phyloP scores from a whole-genome alignment of 2,329 filamentous ascomycete species.

The Geosmithia morbida region DNA sequence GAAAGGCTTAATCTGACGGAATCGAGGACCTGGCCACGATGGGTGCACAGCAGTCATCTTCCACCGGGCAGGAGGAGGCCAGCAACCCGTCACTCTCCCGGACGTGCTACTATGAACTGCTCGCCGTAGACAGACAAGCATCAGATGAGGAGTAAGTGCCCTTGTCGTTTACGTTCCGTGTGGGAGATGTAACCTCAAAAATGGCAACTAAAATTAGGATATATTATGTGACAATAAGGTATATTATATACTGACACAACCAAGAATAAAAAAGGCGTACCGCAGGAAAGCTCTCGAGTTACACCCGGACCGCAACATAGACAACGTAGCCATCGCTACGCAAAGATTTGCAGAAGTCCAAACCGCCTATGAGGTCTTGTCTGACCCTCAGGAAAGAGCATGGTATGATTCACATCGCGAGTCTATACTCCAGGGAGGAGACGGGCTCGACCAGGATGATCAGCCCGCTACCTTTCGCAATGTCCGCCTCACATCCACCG shows the following conservation, averaged over 20 bases:
- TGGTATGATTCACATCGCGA: constrained; percentile 97
- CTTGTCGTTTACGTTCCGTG: background rate
- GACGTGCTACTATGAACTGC: constrained; percentile 75
- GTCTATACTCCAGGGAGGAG: constrained; percentile 60
- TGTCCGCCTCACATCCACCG: constrained; percentile 61
- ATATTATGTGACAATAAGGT: background rate
- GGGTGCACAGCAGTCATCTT: constrained; percentile 42
- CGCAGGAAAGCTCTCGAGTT: constrained; percentile 80
- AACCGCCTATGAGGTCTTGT: constrained; percentile 88
- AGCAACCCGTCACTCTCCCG: constrained; percentile 26
- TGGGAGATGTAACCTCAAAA: background rate
- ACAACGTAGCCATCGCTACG: constrained; percentile 72
- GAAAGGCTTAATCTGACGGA: background rate
- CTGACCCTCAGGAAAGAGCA: constrained; percentile 84
- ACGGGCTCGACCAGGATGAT: constrained; percentile 25
- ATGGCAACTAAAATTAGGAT: background rate
- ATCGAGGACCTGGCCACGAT: constrained; percentile 14
- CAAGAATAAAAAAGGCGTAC: constrained; percentile 85
- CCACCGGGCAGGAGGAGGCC: constrained; percentile 13
- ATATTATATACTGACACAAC: constrained; percentile 1
- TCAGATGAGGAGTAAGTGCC: constrained; percentile 61
- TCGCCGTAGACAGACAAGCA: constrained; percentile 58
- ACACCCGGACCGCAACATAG: constrained; percentile 87
- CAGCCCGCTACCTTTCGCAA: constrained; percentile 47
- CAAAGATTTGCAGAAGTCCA: constrained; percentile 82